Conservation (phyloP, 192 early-diverging fungal species). For the Geranomyces michiganensis region DNA sequence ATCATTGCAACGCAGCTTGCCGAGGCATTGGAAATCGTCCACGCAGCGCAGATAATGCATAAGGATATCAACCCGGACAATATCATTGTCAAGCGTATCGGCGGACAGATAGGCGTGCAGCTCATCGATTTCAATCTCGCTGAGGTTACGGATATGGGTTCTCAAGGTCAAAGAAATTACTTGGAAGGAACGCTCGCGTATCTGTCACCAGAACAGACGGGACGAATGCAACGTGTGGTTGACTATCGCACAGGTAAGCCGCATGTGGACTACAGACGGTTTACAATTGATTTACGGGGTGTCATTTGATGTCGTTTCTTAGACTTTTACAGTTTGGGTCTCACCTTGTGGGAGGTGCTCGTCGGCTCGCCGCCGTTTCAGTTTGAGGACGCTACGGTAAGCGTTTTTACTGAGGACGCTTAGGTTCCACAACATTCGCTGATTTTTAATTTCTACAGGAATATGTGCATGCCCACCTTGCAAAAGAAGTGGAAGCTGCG, state of each 20-base stretch:
- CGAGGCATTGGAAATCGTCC: slow-evolving; percentile 46
- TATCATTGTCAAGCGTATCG: slow-evolving; percentile 40
- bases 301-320: background rate
- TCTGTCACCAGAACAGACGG: slow-evolving; percentile 60
- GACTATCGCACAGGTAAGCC: slow-evolving; percentile 49
- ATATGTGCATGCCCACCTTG: slow-evolving; percentile 54
- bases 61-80: slow-evolving; percentile 58
- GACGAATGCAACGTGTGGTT: slow-evolving; percentile 42
- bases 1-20: slow-evolving; percentile 46
- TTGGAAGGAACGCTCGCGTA: slow-evolving; percentile 51
- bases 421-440: slow-evolving; percentile 24
- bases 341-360: slow-evolving; percentile 55
- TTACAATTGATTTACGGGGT: too few species aligned
- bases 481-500: slow-evolving; percentile 44
- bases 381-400: slow-evolving; percentile 46
- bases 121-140: slow-evolving; percentile 53
- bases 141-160: slow-evolving; percentile 22
- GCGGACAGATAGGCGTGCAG: slow-evolving; percentile 34
- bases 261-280: too few species aligned
- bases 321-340: slow-evolving; percentile 56
- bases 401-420: slow-evolving; percentile 39
- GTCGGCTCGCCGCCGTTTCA: slow-evolving; percentile 48
- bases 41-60: slow-evolving; percentile 48
- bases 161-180: slow-evolving; percentile 30
- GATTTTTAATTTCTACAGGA: slow-evolving; percentile 25